phyloP scores from a whole-genome alignment of 2,329 filamentous ascomycete species.

The Pyrenophora teres region DNA sequence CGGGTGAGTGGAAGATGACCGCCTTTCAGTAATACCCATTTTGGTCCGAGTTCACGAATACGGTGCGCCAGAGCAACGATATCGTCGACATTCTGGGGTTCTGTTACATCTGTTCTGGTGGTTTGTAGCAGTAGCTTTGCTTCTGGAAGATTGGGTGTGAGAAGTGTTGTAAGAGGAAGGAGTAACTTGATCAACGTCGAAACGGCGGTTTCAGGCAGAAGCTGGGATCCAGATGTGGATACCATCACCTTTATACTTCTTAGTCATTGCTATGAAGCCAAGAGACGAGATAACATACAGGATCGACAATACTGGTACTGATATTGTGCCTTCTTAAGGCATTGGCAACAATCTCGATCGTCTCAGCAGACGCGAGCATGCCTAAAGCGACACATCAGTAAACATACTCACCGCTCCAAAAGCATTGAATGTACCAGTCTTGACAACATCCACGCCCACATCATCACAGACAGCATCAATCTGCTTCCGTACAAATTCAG shows the following conservation, averaged over 20 bases:
- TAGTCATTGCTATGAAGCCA: too few relatives aligned
- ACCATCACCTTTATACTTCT: conserved; percentile 73
- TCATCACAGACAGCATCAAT: conserved; percentile 85
- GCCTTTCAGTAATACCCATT: conserved; percentile 85
- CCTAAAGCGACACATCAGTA: conserved; percentile 55
- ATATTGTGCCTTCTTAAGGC: conserved; percentile 64
- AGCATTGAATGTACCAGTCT: conserved; percentile 67
- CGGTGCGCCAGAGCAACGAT: conserved; percentile 70
- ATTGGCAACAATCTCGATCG: conserved; percentile 70
- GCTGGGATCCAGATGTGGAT: conserved; percentile 74
- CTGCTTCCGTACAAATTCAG: conserved; percentile 79
- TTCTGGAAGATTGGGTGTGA: conserved; percentile 81
- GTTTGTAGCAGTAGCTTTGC: conserved; percentile 67
- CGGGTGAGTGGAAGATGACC: conserved; percentile 81
- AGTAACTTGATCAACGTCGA: conserved; percentile 63
- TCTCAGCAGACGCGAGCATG: conserved; percentile 78
- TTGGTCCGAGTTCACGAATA: conserved; percentile 71
- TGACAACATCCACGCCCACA: conserved; percentile 86
- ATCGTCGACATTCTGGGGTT: conserved; percentile 65
- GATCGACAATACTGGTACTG: conserved; percentile 70
- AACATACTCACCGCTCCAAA: not conserved
- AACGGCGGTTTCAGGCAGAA: conserved; percentile 70
- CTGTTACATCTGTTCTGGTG: conserved; percentile 51
- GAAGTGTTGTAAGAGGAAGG: conserved; percentile 67
- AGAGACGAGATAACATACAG: conserved; percentile 57